phyloP scores from a whole-genome alignment of 768 basidiomycete genomes.

The Candolleomyces efflorescens region DNA sequence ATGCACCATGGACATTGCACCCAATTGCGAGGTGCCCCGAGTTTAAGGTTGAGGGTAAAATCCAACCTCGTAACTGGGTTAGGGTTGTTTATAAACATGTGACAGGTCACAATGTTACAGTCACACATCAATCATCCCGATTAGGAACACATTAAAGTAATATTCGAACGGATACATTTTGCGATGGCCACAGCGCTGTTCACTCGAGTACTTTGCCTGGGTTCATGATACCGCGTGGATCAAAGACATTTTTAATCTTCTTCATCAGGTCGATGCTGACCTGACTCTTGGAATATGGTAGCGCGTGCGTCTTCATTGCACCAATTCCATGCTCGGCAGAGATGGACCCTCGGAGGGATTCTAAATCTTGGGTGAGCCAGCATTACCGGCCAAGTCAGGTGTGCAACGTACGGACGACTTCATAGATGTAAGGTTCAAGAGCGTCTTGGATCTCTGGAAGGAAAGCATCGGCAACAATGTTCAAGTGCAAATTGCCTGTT shows the following conservation, averaged over 20 bases:
- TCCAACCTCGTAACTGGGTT: slow-evolving; percentile 23
- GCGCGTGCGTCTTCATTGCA: slow-evolving; percentile 89
- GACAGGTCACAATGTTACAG: slow-evolving; percentile 9
- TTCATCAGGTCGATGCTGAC: slow-evolving; percentile 87
- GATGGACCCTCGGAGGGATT: slow-evolving; percentile 80
- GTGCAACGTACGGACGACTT: slow-evolving; percentile 69
- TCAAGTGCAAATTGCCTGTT: slow-evolving; percentile 89
- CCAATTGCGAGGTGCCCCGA: slow-evolving; percentile 28
- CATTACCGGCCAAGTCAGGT: not conserved
- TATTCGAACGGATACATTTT: not conserved
- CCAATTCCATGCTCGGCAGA: slow-evolving; percentile 98
- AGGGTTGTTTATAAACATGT: slow-evolving; percentile 21
- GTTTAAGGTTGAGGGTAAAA: slow-evolving; percentile 48
- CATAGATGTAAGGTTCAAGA: slow-evolving; percentile 93
- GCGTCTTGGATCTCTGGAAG: slow-evolving; percentile 79
- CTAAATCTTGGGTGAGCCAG: slow-evolving; percentile 29
- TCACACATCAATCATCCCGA: slow-evolving; percentile 5
- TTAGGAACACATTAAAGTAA: not conserved
- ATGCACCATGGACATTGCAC: slow-evolving; percentile 15
- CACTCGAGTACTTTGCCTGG: slow-evolving; percentile 76
- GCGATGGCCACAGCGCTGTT: not conserved
- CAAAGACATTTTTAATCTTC: slow-evolving; percentile 83
- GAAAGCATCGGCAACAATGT: slow-evolving; percentile 81
- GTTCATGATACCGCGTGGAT: slow-evolving; percentile 90
- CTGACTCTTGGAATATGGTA: slow-evolving; percentile 80